Evolutionary conservation across 192 early-diverging fungal genomes (phyloP), one percentile per base, ranked within the genome.

Genomic region (Coemansia reversa): DNA sequence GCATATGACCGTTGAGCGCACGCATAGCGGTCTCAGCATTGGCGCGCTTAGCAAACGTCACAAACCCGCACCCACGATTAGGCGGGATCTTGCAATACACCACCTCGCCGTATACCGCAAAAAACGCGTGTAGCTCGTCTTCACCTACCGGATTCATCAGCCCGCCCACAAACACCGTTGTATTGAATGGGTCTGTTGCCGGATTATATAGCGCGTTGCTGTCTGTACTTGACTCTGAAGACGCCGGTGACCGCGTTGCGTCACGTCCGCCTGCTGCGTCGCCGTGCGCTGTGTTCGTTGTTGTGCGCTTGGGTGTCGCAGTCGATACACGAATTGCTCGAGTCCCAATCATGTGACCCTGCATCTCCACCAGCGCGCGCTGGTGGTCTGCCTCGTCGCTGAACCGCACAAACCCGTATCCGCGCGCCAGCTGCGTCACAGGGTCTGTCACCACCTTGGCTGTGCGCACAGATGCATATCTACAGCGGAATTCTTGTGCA

Each of bases 131-230:
- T 59, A 98, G 84, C 55, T 97, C 94, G 52, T 94, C 91, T 67
- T 97, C 95, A 24, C 84, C 84, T n/a, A 92, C 89, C 7, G 86
- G 83, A 30, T 90, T 84, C 45, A 85, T 90, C 47, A 98, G 79
- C 5, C 95, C 95, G 22, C 97, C 97, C 23, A 98, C 93, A 84
- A 98, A 98, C 28, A 98, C 93, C 3, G 97, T 98, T 4, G 95
- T 97, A 80, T 97, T 97, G 74, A 80, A 89, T 45, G 93, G 93
- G 71, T 97, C 95, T 2, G 76, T 69, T 1, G 81, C 76, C 30
- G 76, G 76, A 45, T 79, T 76, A 63, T 76, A 78, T 45, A 58
- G 39, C 16, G 60, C 77, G 28, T 65, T 73, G 72, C 72, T 72
- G 58, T 74, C 72, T 6, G 60, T 33, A 58, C 72, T 75, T 5